Conservation (phyloP, 306 rosid species). For the Sechiopsis laciniata region DNA sequence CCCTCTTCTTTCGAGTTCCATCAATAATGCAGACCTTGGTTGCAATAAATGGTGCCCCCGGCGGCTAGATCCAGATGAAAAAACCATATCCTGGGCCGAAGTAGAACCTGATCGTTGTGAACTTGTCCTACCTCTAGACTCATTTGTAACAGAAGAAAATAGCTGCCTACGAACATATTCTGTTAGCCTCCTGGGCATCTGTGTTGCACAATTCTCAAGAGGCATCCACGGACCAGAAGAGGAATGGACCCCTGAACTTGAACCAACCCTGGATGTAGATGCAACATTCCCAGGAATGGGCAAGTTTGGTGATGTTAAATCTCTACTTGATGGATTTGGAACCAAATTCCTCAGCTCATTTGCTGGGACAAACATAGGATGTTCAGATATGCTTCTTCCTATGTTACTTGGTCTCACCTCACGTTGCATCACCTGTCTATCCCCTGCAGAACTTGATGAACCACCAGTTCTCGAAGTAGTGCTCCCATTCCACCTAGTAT, state of each 20-base stretch:
- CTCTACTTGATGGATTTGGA: slow-evolving; percentile 47
- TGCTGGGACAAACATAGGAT: slow-evolving; percentile 58
- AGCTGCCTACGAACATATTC: slow-evolving; percentile 72
- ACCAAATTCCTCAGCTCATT: slow-evolving; percentile 53
- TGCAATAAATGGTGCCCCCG: slow-evolving; percentile 40
- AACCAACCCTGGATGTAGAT: slow-evolving; percentile 47
- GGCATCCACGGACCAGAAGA: slow-evolving; percentile 63
- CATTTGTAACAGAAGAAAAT: slow-evolving; percentile 55
- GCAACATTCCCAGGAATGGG: slow-evolving; percentile 59
- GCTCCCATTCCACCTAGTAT: slow-evolving; percentile 55
- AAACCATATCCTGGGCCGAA: slow-evolving; percentile 46
- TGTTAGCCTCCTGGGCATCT: slow-evolving; percentile 64
- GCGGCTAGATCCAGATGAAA: slow-evolving; percentile 44
- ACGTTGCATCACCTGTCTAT: slow-evolving; percentile 41
- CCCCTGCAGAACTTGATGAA: slow-evolving; percentile 45
- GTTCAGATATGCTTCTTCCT: slow-evolving; percentile 53
- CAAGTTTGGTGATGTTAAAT: slow-evolving; percentile 36
- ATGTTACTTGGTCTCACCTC: slow-evolving; percentile 50
- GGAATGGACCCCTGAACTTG: slow-evolving; percentile 50
- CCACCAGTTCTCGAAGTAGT: slow-evolving; percentile 53
- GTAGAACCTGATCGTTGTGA: slow-evolving; percentile 51
- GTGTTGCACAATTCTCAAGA: slow-evolving; percentile 56
- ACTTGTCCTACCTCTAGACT: slow-evolving; percentile 51
- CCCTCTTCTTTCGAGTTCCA: slow-evolving; percentile 54
- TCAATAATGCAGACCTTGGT: slow-evolving; percentile 56